Evolutionary conservation across 352 stramenopile genomes (phyloP).

Genomic region (Phytophthora idaei): DNA sequence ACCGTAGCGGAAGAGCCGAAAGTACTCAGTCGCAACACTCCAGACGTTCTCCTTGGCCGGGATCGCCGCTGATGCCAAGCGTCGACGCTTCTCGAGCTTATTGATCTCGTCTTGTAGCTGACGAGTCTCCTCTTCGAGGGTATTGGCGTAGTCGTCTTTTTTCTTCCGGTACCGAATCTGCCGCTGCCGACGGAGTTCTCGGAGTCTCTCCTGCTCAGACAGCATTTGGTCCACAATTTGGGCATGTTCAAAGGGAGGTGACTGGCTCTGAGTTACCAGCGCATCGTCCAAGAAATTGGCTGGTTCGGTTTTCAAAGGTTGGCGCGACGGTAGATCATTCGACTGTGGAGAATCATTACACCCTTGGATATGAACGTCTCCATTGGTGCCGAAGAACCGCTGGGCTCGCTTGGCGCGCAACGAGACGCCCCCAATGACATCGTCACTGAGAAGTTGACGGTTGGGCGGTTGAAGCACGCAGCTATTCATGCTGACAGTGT

Average conservation of each 20-base stretch:
- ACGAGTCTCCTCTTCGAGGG: neutral
- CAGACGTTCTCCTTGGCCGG: neutral
- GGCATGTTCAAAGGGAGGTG: neutral
- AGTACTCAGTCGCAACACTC: constrained; percentile 11
- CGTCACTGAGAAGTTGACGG: constrained; percentile 11
- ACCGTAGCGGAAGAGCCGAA: constrained; percentile 1
- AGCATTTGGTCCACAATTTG: neutral
- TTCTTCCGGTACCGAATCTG: constrained; percentile 14
- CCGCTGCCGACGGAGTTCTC: neutral
- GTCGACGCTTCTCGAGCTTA: neutral
- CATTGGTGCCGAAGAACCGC: neutral
- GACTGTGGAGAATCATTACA: too few relatives aligned
- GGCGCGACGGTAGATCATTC: neutral
- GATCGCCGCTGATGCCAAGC: neutral
- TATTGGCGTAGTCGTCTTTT: neutral
- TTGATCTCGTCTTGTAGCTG: constrained; percentile 2
- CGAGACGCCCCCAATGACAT: constrained; percentile 3
- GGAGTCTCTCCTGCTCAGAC: neutral
- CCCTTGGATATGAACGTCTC: neutral
- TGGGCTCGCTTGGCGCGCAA: neutral
- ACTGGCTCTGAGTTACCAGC: neutral
- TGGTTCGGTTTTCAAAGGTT: neutral
- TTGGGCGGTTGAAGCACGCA: constrained; percentile 8
- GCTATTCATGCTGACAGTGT: constrained; percentile 1
- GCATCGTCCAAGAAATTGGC: neutral